Conservation (phyloP, 2,329 filamentous ascomycete species). For the Leptographium radiaticola region DNA sequence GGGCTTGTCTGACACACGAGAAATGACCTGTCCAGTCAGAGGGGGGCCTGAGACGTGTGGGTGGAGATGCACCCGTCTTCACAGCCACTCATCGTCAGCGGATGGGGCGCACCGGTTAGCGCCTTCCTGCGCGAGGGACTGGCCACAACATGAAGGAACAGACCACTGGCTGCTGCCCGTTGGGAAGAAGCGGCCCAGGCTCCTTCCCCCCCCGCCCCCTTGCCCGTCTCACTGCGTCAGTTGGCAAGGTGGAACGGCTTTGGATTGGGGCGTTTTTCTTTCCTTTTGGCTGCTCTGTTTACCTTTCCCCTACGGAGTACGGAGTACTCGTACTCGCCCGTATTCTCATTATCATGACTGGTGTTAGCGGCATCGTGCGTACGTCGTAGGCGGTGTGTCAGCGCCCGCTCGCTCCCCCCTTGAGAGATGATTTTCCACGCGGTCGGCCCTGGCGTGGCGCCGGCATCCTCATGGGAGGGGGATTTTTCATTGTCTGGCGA, state of each 20-base stretch:
- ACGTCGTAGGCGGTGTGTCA: too few relatives aligned
- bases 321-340: too few relatives aligned
- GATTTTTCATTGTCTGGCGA: background rate
- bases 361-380: too few relatives aligned
- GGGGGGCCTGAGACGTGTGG: background rate
- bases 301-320: too few relatives aligned
- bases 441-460: too few relatives aligned
- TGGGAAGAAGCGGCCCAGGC: background rate
- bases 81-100: slow-evolving; percentile 5
- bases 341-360: too few relatives aligned
- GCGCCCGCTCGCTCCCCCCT: too few relatives aligned
- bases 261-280: too few relatives aligned
- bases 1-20: slow-evolving; percentile 9
- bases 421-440: too few relatives aligned
- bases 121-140: background rate
- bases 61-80: background rate
- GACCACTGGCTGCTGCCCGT: background rate
- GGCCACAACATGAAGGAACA: background rate
- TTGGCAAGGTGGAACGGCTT: background rate
- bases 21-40: slow-evolving; percentile 3
- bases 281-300: too few relatives aligned
- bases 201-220: background rate
- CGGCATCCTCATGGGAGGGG: background rate
- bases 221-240: background rate
- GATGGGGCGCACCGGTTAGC: background rate